Conservation (phyloP, 2,329 filamentous ascomycete genomes). For the Botrytis byssoidea region DNA sequence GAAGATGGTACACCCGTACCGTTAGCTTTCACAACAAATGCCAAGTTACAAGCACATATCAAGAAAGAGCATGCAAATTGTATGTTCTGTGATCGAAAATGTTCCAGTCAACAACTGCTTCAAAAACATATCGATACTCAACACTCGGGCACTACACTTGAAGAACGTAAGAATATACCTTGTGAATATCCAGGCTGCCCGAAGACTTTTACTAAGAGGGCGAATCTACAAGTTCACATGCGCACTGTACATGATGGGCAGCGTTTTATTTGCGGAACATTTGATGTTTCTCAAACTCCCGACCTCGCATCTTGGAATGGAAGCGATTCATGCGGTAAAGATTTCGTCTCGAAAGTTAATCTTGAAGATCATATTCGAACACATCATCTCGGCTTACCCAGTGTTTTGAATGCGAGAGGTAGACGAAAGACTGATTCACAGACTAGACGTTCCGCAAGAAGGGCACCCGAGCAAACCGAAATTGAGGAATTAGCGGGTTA, state of each 20-base stretch:
- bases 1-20: slow-evolving; percentile 44
- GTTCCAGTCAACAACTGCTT: slow-evolving; percentile 63
- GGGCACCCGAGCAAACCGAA: slow-evolving; percentile 27
- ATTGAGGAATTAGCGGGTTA: slow-evolving; percentile 54
- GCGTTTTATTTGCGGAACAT: slow-evolving; percentile 75
- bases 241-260: slow-evolving; percentile 73
- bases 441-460: neutral
- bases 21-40: slow-evolving; percentile 68
- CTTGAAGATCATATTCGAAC: slow-evolving; percentile 84
- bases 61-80: slow-evolving; percentile 73
- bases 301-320: slow-evolving; percentile 64
- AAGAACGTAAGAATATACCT: slow-evolving; percentile 62
- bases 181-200: slow-evolving; percentile 69
- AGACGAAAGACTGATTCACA: slow-evolving; percentile 34
- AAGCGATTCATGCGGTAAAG: slow-evolving; percentile 67
- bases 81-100: slow-evolving; percentile 68
- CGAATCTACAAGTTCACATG: slow-evolving; percentile 80
- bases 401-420: slow-evolving; percentile 41
- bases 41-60: slow-evolving; percentile 71
- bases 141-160: slow-evolving; percentile 63
- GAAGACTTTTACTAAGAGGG: slow-evolving; percentile 76
- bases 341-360: slow-evolving; percentile 73
- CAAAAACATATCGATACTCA: slow-evolving; percentile 75
- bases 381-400: slow-evolving; percentile 67
- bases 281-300: slow-evolving; percentile 56